Percentiles rank a stretch among this genome's conserved stretches.
Conservation (phyloP, 768 basidiomycete species). For the Saitozyma sp. region DNA sequence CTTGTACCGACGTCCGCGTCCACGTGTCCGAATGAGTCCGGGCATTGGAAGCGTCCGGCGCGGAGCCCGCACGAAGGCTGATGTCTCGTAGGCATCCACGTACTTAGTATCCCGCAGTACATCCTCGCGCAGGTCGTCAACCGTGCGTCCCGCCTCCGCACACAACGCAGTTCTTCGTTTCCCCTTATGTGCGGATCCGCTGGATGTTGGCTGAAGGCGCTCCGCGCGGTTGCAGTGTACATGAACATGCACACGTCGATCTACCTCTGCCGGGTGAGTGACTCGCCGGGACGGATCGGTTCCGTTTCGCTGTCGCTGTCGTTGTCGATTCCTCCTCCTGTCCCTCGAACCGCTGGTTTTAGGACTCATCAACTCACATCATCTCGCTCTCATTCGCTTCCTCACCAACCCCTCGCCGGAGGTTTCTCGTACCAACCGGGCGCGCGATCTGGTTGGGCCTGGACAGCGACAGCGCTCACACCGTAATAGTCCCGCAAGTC, state of each 20-base stretch:
- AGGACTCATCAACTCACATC: too few relatives aligned
- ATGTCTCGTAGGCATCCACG: constrained; percentile 41
- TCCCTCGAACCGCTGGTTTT: too few relatives aligned
- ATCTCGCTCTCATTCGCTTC: not conserved
- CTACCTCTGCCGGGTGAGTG: constrained; percentile 16
- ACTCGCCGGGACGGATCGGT: too few relatives aligned
- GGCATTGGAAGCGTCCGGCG: too few relatives aligned
- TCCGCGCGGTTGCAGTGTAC: constrained; percentile 13
- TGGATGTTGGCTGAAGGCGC: not conserved
- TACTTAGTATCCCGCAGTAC: constrained; percentile 43
- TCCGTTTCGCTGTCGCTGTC: too few relatives aligned
- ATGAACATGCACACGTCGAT: constrained; percentile 22
- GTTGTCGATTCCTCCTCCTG: not conserved
- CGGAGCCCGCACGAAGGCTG: not conserved
- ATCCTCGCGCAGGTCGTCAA: constrained; percentile 40
- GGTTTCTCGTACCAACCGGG: too few relatives aligned
- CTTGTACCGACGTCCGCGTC: too few relatives aligned
- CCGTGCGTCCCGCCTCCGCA: constrained; percentile 16
- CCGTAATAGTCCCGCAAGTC: constrained; percentile 5
- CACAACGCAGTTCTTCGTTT: not conserved
- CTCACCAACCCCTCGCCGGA: too few relatives aligned
- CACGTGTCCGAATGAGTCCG: too few relatives aligned
- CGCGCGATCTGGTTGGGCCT: too few relatives aligned
- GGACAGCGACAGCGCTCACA: not conserved
- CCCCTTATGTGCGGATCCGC: not conserved